phyloP scores from a whole-genome alignment of 2,329 filamentous ascomycete genomes.

The Monilinia fructicola region DNA sequence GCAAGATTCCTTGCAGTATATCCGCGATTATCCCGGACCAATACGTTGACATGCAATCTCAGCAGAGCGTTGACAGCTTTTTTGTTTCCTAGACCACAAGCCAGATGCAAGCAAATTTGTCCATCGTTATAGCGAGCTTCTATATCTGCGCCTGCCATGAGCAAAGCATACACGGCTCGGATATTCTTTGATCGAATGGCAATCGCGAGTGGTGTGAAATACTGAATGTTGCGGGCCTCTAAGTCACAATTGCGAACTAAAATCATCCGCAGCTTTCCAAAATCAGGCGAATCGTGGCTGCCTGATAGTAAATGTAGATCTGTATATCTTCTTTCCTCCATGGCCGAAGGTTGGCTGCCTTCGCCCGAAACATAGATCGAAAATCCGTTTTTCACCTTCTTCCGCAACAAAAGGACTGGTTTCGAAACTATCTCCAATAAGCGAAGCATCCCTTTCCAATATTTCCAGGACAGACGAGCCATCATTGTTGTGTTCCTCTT shows the following conservation, averaged over 20 bases:
- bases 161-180: slow-evolving; percentile 4
- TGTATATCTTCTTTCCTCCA: neutral
- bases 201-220: slow-evolving; percentile 1
- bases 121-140: neutral
- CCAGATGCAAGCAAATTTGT: slow-evolving; percentile 1
- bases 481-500: neutral
- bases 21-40: neutral
- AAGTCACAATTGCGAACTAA: neutral
- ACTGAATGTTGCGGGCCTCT: neutral
- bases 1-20: neutral
- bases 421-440: too few relatives aligned
- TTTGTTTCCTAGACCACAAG: neutral
- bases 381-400: neutral
- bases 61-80: neutral
- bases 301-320: neutral
- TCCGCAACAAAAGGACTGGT: too few relatives aligned
- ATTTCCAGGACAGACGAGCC: neutral
- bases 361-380: neutral
- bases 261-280: neutral
- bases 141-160: neutral
- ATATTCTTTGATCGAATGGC: neutral
- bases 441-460: neutral
- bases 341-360: neutral
- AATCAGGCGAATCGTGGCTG: neutral
- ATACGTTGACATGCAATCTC: neutral